Evolutionary conservation across 2,329 filamentous ascomycete species (phyloP), one percentile per base, ranked within the genome.

Genomic region (Drechslerella stenobrocha): DNA sequence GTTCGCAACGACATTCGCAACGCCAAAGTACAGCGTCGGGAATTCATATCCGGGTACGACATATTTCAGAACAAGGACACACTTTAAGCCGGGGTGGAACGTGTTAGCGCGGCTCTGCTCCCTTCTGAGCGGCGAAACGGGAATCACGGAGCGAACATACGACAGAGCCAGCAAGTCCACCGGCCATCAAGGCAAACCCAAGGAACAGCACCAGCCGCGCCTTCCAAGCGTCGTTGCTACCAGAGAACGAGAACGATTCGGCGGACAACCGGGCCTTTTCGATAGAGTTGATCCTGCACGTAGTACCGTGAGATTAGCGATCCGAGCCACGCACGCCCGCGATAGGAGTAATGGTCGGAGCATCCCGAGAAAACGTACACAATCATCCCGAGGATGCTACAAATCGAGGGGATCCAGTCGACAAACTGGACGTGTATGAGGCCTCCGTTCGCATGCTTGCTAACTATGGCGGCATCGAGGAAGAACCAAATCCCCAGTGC

Each of bases 401-500:
- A 87, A 77, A 88, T 87, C 66, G 82, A 81, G 2, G 85, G 85
- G 71, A 88, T 84, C 85, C 85, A 88, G 78, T 88, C 85, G 71
- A 87, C 80, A 76, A 87, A 87, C 75, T 82, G 86, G 74, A 87
- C 80, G 76, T 87, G 83, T 18, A 85, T 80, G 64, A 80, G 76
- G 51, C 82, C 83, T 70, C 81, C 82, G 75, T 87, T 87, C 73
- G 79, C 80, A 63, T 83, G 85, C 72, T 82, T 83, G 52, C 84
- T 86, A 77, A 80, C 87, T 61, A 83, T 79, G 15, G 84, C 81
- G 66, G 84, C 83, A 72, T 88, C 85, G 76, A 88, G 80, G 71
- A 87, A 81, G 76, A 84, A 82, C 80, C 86, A 88, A 78, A 87
- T 84, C 9, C 84, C 84, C 55, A 87, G 79, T 30, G 84, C 83